Evolutionary conservation across 2,329 filamentous ascomycete species (phyloP).

Genomic region (Neopestalotiopsis clavispora): DNA sequence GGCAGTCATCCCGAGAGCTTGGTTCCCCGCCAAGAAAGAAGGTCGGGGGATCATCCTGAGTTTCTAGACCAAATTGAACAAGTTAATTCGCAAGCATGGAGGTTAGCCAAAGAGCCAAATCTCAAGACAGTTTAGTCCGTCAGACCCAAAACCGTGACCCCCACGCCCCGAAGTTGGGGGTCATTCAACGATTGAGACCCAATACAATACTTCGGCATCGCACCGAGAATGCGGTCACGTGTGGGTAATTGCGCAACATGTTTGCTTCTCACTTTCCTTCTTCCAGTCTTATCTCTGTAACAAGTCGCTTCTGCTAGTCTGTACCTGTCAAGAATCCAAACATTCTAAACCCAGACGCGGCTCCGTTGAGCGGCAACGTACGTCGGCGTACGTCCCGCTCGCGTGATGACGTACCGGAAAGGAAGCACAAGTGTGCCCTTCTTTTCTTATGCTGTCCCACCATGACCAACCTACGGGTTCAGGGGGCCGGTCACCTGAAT

Average conservation of each 20-base stretch:
- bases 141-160: background rate
- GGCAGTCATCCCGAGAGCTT: background rate
- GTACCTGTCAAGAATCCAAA: background rate
- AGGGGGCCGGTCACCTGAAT: background rate
- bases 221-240: background rate
- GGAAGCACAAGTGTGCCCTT: background rate
- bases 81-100: background rate
- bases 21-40: background rate
- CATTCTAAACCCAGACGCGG: background rate
- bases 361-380: background rate
- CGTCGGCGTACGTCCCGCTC: background rate
- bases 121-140: background rate
- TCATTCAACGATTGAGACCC: constrained; percentile 1
- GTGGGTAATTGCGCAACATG: background rate
- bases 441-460: background rate
- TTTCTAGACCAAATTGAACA: constrained; percentile 1
- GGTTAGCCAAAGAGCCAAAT: background rate
- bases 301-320: background rate
- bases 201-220: background rate
- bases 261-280: background rate
- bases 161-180: background rate
- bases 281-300: background rate
- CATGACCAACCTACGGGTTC: background rate
- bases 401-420: background rate
- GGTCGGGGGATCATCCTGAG: background rate